Conservation (phyloP, 1,284 basidiomycete species). For the Vanrija humicola region DNA sequence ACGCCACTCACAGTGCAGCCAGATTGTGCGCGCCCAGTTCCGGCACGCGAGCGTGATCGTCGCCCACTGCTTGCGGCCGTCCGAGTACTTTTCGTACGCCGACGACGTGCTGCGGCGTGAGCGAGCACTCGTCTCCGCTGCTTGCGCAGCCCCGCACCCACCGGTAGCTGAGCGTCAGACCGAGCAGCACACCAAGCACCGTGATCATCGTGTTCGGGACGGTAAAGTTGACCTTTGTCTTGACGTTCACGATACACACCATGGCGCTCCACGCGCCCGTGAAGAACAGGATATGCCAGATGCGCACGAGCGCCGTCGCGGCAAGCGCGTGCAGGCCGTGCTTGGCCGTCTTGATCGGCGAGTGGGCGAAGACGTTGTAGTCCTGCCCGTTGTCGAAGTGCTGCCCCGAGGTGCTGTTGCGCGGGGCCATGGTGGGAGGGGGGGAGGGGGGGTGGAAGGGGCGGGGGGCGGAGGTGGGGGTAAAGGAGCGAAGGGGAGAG, state of each 20-base stretch:
- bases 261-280: constrained; percentile 38
- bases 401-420: too few relatives aligned
- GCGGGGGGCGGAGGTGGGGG: too few relatives aligned
- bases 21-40: constrained; percentile 39
- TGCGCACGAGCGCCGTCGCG: constrained; percentile 34
- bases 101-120: constrained; percentile 59
- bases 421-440: too few relatives aligned
- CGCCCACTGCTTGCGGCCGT: constrained; percentile 66
- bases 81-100: constrained; percentile 71
- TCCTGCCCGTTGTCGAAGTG: too few relatives aligned
- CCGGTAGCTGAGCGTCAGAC: constrained; percentile 45
- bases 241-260: constrained; percentile 34
- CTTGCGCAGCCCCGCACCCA: constrained; percentile 10
- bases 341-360: constrained; percentile 28
- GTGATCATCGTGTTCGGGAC: constrained; percentile 42
- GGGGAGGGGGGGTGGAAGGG: too few relatives aligned
- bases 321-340: constrained; percentile 28
- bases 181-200: constrained; percentile 39
- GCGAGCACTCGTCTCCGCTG: not conserved
- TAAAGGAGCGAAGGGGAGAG: too few relatives aligned
- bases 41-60: constrained; percentile 58
- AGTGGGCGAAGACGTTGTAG: constrained; percentile 21
- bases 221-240: constrained; percentile 27
- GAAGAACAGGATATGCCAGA: constrained; percentile 42
- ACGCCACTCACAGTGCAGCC: constrained; percentile 39